Evolutionary conservation across 2,329 filamentous ascomycete species (phyloP).

Genomic region (Fusarium continuum): DNA sequence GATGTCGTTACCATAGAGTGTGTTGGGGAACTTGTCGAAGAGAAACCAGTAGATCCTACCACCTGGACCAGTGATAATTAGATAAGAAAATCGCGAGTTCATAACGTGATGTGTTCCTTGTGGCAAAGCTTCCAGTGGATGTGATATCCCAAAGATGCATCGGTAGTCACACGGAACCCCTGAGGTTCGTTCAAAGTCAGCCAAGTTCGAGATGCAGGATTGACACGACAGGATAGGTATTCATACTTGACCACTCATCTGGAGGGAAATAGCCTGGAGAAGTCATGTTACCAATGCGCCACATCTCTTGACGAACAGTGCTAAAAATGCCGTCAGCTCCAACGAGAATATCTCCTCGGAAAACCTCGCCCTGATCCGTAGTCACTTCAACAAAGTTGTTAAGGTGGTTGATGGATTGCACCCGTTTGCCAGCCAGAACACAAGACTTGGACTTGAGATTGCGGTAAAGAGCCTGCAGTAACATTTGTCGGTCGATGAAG

Average conservation of each 20-base stretch:
- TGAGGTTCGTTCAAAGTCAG: too few species aligned
- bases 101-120: not conserved
- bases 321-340: conserved; percentile 56
- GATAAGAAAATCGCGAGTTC: not conserved
- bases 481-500: conserved; percentile 50
- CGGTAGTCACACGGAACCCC: too few species aligned
- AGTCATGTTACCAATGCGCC: conserved; percentile 9
- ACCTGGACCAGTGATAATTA: not conserved
- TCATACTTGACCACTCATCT: conserved; percentile 14
- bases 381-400: not conserved
- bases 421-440: conserved; percentile 25
- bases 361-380: conserved; percentile 4
- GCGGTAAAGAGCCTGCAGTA: conserved; percentile 49
- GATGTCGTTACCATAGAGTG: not conserved
- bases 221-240: too few species aligned
- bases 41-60: conserved; percentile 13
- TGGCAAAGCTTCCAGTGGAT: fast-evolving
- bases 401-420: not conserved
- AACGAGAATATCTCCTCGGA: conserved; percentile 48
- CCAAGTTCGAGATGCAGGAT: too few species aligned
- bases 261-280: conserved; percentile 3
- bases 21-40: not conserved
- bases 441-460: conserved; percentile 44
- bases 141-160: conserved; percentile 11
- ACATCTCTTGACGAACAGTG: conserved; percentile 46